A percentile compares a stretch with the other conserved stretches of the same genome.
These are phyloP conservation scores for Sphagnurus paluster DNA, from an alignment of 1,284 basidiomycete genomes.

Conservation along the genomic window DNA sequence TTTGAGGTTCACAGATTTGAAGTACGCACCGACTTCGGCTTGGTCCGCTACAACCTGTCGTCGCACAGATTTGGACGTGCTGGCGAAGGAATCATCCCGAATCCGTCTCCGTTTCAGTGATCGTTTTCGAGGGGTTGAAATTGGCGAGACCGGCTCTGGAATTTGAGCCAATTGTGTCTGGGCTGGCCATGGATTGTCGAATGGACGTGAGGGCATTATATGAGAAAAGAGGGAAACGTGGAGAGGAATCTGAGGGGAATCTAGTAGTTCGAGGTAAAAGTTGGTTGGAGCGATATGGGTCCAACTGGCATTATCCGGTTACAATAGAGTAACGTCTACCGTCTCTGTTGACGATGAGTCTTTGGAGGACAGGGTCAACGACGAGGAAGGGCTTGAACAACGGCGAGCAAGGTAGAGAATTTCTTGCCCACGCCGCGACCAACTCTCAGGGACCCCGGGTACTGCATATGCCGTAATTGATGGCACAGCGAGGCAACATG, in stretches of 20 bases:
- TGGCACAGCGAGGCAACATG: too few relatives aligned
- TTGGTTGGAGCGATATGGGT: slow-evolving; percentile 19
- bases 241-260: slow-evolving; percentile 10
- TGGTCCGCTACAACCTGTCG: slow-evolving; percentile 40
- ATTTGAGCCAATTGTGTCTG: slow-evolving; percentile 16
- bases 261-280: slow-evolving; percentile 19
- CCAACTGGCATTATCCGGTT: slow-evolving; percentile 45
- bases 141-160: slow-evolving; percentile 7
- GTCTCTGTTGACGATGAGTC: slow-evolving; percentile 6
- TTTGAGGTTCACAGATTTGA: neutral
- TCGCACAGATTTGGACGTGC: slow-evolving; percentile 23
- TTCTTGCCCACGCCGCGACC: slow-evolving; percentile 18
- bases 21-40: slow-evolving; percentile 29
- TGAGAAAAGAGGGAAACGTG: slow-evolving; percentile 12
- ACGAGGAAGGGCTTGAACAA: slow-evolving; percentile 19
- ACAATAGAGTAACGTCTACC: slow-evolving; percentile 10
- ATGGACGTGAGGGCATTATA: slow-evolving; percentile 23
- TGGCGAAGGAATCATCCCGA: slow-evolving; percentile 16
- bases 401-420: slow-evolving; percentile 19
- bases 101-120: slow-evolving; percentile 24
- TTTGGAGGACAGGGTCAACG: slow-evolving; percentile 15
- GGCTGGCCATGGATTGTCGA: slow-evolving; percentile 25
- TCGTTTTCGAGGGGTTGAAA: slow-evolving; percentile 16
- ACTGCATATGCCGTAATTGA: too few relatives aligned
- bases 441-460: slow-evolving; percentile 21